Evolutionary conservation across 2,329 filamentous ascomycete species (phyloP).

Genomic region (Colletotrichum sp.): DNA sequence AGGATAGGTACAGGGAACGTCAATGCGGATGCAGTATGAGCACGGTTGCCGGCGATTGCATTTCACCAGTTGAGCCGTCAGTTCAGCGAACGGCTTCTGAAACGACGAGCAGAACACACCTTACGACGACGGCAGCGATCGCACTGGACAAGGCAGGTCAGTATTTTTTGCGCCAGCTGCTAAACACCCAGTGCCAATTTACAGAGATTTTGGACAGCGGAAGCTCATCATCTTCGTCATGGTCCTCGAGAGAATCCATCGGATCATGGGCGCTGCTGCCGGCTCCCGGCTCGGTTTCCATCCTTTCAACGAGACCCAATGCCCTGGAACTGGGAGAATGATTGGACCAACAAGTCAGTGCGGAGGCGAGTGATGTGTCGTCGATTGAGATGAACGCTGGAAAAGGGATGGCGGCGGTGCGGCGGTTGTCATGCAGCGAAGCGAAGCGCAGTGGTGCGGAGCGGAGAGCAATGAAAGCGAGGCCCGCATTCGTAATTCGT

Average conservation of each 20-base stretch:
- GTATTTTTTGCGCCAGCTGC: not conserved
- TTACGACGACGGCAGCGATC: slow-evolving; percentile 14
- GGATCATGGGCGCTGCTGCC: not conserved
- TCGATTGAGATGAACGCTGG: not conserved
- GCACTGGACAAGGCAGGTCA: not conserved
- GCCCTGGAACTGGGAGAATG: not conserved
- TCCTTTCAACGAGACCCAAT: not conserved
- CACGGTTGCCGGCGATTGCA: slow-evolving; percentile 9
- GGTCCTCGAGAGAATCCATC: not conserved
- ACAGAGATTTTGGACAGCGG: not conserved
- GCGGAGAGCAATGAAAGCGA: not conserved
- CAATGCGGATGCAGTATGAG: not conserved
- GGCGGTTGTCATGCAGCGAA: not conserved
- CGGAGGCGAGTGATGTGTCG: not conserved
- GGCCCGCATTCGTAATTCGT: not conserved
- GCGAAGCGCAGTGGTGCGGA: not conserved
- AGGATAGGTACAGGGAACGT: not conserved
- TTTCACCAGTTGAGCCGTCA: not conserved
- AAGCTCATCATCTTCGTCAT: not conserved
- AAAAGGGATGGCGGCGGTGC: not conserved
- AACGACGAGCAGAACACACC: not conserved
- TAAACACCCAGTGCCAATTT: not conserved
- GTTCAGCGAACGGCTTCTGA: not conserved
- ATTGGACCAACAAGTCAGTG: not conserved
- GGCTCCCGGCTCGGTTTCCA: not conserved